Percentiles rank a stretch among this genome's conserved stretches.
These are phyloP conservation scores for Scytalidium sp. DNA, from an alignment of 2,329 filamentous ascomycete species.

Conservation along the genomic window DNA sequence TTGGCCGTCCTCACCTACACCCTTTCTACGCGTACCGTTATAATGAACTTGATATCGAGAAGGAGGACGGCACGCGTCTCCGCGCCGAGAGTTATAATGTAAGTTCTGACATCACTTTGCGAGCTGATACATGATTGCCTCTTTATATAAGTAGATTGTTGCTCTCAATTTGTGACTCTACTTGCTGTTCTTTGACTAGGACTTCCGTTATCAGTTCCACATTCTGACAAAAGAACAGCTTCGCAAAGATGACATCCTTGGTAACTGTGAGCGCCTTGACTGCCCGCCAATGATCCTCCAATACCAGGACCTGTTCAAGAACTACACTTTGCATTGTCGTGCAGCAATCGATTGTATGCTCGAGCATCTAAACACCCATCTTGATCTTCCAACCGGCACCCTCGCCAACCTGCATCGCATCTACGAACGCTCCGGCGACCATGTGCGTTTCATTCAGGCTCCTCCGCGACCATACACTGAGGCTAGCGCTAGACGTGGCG, in stretches of 20 bases:
- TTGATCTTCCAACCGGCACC: slow-evolving; percentile 17
- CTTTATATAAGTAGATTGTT: neutral
- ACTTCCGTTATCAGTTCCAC: too few relatives aligned
- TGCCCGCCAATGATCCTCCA: slow-evolving; percentile 10
- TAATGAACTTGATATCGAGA: slow-evolving; percentile 17
- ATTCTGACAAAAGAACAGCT: too few relatives aligned
- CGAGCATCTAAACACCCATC: slow-evolving; percentile 18
- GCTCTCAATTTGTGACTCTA: too few relatives aligned
- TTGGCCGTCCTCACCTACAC: slow-evolving; percentile 39
- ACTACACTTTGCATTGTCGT: slow-evolving; percentile 17
- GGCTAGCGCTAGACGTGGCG: slow-evolving; percentile 16
- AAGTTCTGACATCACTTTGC: neutral
- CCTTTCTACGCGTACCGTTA: slow-evolving; percentile 24
- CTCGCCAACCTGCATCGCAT: slow-evolving; percentile 24
- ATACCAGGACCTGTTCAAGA: slow-evolving; percentile 14
- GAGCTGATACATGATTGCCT: neutral
- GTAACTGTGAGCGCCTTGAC: neutral
- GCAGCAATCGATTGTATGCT: slow-evolving; percentile 18
- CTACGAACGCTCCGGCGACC: slow-evolving; percentile 16
- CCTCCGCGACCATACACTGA: slow-evolving; percentile 23
- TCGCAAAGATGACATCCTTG: slow-evolving; percentile 24
- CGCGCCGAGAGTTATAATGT: slow-evolving; percentile 26
- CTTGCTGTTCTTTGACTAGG: too few relatives aligned
- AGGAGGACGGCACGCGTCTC: slow-evolving; percentile 22
- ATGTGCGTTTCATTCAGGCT: slow-evolving; percentile 21